These are phyloP conservation scores for Suillus subalutaceus DNA, from an alignment of 768 basidiomycete species.

Conservation along the genomic window DNA sequence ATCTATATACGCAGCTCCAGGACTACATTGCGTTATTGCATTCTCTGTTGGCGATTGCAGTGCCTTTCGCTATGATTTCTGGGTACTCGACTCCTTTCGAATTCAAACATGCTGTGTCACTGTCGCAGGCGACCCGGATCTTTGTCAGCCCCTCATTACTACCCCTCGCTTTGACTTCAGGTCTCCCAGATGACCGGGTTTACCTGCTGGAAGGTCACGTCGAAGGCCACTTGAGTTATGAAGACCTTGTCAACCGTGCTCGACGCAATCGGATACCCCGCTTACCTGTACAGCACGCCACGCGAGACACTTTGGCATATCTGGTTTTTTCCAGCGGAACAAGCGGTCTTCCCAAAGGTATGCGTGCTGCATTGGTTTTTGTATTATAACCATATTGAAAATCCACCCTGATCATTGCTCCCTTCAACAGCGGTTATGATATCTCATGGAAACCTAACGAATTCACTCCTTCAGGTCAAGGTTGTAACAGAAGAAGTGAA, in stretches of 20 bases:
- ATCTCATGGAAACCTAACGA: conserved; percentile 64
- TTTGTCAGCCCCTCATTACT: conserved; percentile 56
- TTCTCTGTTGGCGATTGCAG: conserved; percentile 48
- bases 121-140: conserved; percentile 51
- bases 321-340: conserved; percentile 80
- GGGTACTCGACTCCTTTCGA: conserved; percentile 60
- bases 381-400: not conserved
- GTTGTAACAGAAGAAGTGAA: conserved; percentile 32
- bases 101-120: conserved; percentile 50
- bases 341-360: conserved; percentile 76
- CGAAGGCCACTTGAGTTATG: conserved; percentile 46
- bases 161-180: conserved; percentile 41
- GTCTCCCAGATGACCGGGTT: conserved; percentile 44
- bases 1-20: conserved; percentile 33
- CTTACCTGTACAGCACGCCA: conserved; percentile 47
- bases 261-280: conserved; percentile 40
- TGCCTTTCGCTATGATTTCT: conserved; percentile 58
- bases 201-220: conserved; percentile 49
- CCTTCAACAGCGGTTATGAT: conserved; percentile 64
- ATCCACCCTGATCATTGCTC: conserved; percentile 8
- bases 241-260: conserved; percentile 45
- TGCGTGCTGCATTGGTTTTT: conserved; percentile 5
- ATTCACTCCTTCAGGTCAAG: conserved; percentile 42
- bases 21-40: conserved; percentile 57
- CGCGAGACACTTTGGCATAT: conserved; percentile 62